These are phyloP conservation scores for Capillidium heterosporum DNA, from an alignment of 371 early-diverging fungal species.

Conservation along the genomic window DNA sequence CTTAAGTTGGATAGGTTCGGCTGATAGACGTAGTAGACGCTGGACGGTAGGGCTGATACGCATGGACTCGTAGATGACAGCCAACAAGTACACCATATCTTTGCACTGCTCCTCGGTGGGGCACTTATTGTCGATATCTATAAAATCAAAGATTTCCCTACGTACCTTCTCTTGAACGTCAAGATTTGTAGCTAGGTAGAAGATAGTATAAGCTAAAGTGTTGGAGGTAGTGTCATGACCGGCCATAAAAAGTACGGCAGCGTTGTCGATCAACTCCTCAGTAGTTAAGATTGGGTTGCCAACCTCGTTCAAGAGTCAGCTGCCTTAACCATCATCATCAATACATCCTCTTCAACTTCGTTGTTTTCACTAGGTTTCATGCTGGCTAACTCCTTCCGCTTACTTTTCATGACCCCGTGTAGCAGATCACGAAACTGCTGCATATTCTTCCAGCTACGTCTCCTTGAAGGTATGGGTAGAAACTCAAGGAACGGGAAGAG, in stretches of 20 bases:
- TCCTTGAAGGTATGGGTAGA: slow-evolving; percentile 7
- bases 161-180: slow-evolving; percentile 9
- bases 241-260: slow-evolving; percentile 19
- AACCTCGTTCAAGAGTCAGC: slow-evolving; percentile 2
- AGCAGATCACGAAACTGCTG: neutral
- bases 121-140: neutral
- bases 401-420: neutral
- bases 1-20: neutral
- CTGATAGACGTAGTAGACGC: neutral
- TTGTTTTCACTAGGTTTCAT: neutral
- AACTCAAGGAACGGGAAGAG: slow-evolving; percentile 9
- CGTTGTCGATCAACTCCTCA: slow-evolving; percentile 10
- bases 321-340: slow-evolving; percentile 7
- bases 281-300: slow-evolving; percentile 4
- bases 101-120: neutral
- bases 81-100: neutral
- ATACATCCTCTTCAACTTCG: neutral
- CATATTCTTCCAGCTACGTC: neutral
- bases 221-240: slow-evolving; percentile 25
- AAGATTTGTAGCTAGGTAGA: slow-evolving; percentile 16
- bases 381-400: neutral
- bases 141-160: slow-evolving; percentile 9
- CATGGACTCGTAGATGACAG: slow-evolving; percentile 2
- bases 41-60: neutral
- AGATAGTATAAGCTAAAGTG: slow-evolving; percentile 17